These are phyloP conservation scores for Ogataea hybrid DNA, from an alignment of 1,139 yeast genomes.

Conservation along the genomic window DNA sequence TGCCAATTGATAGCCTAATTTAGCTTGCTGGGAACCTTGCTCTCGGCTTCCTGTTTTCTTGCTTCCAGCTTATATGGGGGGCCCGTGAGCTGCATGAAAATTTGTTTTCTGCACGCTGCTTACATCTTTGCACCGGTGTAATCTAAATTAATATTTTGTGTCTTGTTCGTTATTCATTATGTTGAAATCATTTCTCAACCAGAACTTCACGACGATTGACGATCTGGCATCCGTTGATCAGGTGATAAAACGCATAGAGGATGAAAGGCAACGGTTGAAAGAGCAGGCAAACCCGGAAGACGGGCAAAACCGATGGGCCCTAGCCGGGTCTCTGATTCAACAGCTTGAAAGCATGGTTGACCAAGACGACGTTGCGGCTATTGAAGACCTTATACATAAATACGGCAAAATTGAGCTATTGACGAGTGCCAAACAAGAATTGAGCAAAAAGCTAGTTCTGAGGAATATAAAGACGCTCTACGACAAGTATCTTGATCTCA, in stretches of 20 bases:
- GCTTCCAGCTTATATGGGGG: background rate
- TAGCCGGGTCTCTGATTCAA: slow-evolving; percentile 1
- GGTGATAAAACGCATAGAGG: slow-evolving; percentile 14
- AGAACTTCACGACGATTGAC: slow-evolving; percentile 13
- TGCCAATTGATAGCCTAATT: background rate
- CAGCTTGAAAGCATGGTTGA: slow-evolving; percentile 4
- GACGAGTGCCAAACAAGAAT: slow-evolving; percentile 21
- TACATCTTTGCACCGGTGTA: slow-evolving; percentile 4
- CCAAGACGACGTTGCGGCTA: slow-evolving; percentile 11
- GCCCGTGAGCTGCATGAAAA: background rate
- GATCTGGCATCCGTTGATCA: slow-evolving; percentile 18
- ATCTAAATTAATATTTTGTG: background rate
- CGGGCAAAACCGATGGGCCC: background rate
- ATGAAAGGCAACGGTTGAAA: slow-evolving; percentile 4
- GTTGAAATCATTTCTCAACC: slow-evolving; percentile 21
- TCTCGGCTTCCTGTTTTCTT: slow-evolving; percentile 3
- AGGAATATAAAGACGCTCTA: slow-evolving; percentile 7
- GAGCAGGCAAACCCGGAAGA: background rate
- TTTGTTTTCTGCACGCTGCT: background rate
- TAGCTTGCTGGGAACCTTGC: background rate
- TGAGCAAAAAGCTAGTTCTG: slow-evolving; percentile 18
- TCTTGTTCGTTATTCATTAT: background rate
- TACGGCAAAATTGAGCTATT: slow-evolving; percentile 34
- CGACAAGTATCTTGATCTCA: slow-evolving; percentile 18
- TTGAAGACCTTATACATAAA: slow-evolving; percentile 26